Conservation (phyloP, 306 rosid genomes). For the Quercus variabilis region DNA sequence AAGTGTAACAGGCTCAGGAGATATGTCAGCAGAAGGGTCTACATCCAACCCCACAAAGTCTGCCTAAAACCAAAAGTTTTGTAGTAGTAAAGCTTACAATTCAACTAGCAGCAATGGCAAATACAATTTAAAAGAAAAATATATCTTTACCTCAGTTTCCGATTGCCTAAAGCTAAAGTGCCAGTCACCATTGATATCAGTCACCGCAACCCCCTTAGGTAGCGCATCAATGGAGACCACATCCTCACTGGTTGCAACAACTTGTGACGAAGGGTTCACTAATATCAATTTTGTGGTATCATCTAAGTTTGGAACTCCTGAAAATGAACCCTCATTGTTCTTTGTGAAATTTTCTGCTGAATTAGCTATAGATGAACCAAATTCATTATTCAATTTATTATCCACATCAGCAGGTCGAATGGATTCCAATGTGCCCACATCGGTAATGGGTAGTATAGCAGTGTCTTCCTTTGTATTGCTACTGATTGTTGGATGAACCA, state of each 20-base stretch:
- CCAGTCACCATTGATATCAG: slow-evolving; percentile 18
- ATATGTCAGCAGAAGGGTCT: neutral
- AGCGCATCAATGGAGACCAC: slow-evolving; percentile 15
- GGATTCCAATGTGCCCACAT: neutral
- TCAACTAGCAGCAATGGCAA: neutral
- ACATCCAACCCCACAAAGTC: slow-evolving; percentile 14
- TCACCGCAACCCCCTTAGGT: slow-evolving; percentile 5
- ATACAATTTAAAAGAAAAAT: neutral
- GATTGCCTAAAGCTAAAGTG: slow-evolving; percentile 16
- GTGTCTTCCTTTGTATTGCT: slow-evolving; percentile 31
- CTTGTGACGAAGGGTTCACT: slow-evolving; percentile 9
- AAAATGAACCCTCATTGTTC: slow-evolving; percentile 7
- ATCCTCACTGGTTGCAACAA: slow-evolving; percentile 2
- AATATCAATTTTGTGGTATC: slow-evolving; percentile 9
- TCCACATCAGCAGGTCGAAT: neutral
- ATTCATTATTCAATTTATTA: slow-evolving; percentile 21
- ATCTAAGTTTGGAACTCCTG: slow-evolving; percentile 14
- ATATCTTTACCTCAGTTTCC: slow-evolving; percentile 29
- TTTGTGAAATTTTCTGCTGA: slow-evolving; percentile 10
- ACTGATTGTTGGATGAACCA: slow-evolving; percentile 16
- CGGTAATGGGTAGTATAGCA: slow-evolving; percentile 15
- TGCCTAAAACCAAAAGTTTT: slow-evolving; percentile 30
- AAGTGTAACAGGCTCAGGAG: neutral
- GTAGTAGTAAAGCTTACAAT: slow-evolving; percentile 6
- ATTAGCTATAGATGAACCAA: slow-evolving; percentile 13